These are phyloP conservation scores for Apiospora pterosperma DNA, from an alignment of 2,329 filamentous ascomycete genomes.

Conservation along the genomic window DNA sequence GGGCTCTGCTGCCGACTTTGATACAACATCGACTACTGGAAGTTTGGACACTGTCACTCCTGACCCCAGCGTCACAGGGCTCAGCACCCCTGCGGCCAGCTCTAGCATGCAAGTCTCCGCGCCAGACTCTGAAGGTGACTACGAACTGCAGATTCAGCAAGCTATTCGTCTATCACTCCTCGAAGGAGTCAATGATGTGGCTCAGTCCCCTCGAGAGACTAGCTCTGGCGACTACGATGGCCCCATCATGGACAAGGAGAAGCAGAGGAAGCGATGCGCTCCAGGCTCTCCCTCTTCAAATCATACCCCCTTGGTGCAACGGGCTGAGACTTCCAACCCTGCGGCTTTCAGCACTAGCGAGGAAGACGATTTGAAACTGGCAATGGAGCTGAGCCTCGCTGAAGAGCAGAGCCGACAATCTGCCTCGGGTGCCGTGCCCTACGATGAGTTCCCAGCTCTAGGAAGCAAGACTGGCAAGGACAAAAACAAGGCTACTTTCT, in stretches of 20 bases:
- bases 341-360: conserved; percentile 9
- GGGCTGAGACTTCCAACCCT: background rate
- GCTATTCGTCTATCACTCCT: conserved; percentile 60
- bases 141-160: conserved; percentile 59
- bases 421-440: conserved; percentile 8
- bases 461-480: conserved; percentile 17
- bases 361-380: conserved; percentile 48
- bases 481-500: conserved; percentile 15
- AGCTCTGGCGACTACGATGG: conserved; percentile 49
- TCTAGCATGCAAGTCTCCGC: conserved; percentile 22
- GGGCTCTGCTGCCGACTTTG: conserved; percentile 47
- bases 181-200: conserved; percentile 48
- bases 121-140: conserved; percentile 47
- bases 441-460: conserved; percentile 27
- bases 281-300: conserved; percentile 27
- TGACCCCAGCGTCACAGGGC: conserved; percentile 48
- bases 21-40: conserved; percentile 30
- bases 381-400: conserved; percentile 57
- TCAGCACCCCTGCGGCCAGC: conserved; percentile 25
- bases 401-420: conserved; percentile 42
- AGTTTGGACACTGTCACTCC: conserved; percentile 50
- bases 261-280: conserved; percentile 33
- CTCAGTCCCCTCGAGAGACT: conserved; percentile 41
- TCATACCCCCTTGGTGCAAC: conserved; percentile 1
- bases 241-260: conserved; percentile 47